phyloP scores from a whole-genome alignment of 2,329 filamentous ascomycete species.

The Ilyonectria sp. region DNA sequence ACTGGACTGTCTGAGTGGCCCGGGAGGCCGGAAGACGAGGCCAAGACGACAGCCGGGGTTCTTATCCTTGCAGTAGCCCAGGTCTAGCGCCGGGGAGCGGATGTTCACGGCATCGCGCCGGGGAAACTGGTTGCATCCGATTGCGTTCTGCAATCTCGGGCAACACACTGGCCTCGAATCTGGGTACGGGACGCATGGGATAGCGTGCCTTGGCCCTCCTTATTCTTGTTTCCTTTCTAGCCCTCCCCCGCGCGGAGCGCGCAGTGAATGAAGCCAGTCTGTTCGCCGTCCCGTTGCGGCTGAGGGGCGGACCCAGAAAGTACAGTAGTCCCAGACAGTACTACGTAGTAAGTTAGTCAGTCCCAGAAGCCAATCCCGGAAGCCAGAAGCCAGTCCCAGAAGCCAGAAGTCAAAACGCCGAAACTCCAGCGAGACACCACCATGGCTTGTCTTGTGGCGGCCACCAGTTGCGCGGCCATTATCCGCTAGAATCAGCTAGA shows the following conservation, averaged over 20 bases:
- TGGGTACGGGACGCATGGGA: background rate
- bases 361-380: background rate
- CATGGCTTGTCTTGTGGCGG: conserved; percentile 1
- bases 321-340: too few relatives aligned
- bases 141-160: conserved; percentile 13
- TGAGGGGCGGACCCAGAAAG: background rate
- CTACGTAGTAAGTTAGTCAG: background rate
- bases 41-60: conserved; percentile 5
- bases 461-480: conserved; percentile 15
- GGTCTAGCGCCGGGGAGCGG: conserved; percentile 2
- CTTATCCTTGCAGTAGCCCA: background rate
- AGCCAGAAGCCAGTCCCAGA: too few relatives aligned
- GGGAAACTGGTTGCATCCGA: background rate
- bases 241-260: background rate
- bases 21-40: conserved; percentile 22
- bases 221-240: background rate
- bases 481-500: background rate
- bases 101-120: background rate
- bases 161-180: background rate
- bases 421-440: too few relatives aligned
- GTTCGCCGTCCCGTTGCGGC: background rate
- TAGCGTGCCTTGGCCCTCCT: background rate
- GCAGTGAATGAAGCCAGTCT: background rate
- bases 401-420: too few relatives aligned
- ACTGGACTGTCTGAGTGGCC: background rate